Percentiles rank a stretch among this genome's conserved stretches.
These are phyloP conservation scores for Candida germanica DNA, from an alignment of 805 yeast genomes.

Conservation along the genomic window DNA sequence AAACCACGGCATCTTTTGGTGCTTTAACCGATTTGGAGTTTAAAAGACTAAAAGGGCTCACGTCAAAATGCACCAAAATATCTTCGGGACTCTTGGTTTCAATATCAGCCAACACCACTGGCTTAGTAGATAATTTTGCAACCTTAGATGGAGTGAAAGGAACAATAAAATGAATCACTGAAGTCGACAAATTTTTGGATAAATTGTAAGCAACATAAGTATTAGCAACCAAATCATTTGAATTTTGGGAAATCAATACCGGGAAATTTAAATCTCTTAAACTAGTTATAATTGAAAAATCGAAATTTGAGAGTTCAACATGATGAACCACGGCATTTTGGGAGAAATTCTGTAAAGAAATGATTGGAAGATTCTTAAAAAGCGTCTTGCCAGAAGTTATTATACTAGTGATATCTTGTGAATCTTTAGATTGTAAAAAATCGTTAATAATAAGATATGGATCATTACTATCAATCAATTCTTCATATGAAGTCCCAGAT, in stretches of 20 bases:
- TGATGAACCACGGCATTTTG: constrained; percentile 53
- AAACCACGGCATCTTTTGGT: constrained; percentile 52
- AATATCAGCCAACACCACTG: constrained; percentile 7
- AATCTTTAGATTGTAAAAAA: constrained; percentile 15
- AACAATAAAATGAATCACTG: constrained; percentile 72
- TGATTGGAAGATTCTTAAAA: constrained; percentile 57
- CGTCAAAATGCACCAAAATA: constrained; percentile 20
- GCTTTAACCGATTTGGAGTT: constrained; percentile 20
- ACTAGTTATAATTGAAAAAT: constrained; percentile 67
- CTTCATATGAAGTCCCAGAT: constrained; percentile 14
- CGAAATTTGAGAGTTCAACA: constrained; percentile 55
- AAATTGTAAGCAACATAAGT: constrained; percentile 58
- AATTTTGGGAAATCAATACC: constrained; percentile 63
- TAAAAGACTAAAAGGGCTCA: constrained; percentile 28
- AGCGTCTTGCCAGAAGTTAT: constrained; percentile 52
- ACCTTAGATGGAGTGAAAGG: constrained; percentile 18
- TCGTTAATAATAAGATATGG: constrained; percentile 47
- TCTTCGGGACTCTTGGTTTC: constrained; percentile 18
- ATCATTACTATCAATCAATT: constrained; percentile 48
- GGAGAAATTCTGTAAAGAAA: constrained; percentile 39
- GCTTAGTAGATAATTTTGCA: constrained; percentile 1
- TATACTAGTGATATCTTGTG: constrained; percentile 29
- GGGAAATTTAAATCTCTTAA: constrained; percentile 67
- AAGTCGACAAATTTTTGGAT: constrained; percentile 44
- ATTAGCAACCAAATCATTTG: constrained; percentile 47